Evolutionary conservation across 495 filamentous ascomycete species (phyloP).

Genomic region (Aspergillus cristatus): DNA sequence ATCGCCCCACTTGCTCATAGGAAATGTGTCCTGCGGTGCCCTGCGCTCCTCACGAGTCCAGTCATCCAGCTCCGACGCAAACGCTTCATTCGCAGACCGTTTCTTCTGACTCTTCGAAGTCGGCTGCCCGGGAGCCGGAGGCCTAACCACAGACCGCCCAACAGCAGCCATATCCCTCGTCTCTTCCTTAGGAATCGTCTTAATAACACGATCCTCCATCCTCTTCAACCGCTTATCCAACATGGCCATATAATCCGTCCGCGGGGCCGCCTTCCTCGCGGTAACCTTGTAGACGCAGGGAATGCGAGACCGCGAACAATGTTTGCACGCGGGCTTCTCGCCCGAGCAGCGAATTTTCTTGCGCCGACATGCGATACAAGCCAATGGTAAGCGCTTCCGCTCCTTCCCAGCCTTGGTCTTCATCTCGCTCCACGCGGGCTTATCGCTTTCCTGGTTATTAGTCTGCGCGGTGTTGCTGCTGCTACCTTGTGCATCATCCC

Average conservation of each 20-base stretch:
- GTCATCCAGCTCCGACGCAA: constrained; percentile 69
- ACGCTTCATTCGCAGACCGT: constrained; percentile 79
- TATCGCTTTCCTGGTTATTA: constrained; percentile 21
- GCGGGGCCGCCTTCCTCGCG: constrained; percentile 85
- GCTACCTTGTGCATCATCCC: constrained; percentile 10
- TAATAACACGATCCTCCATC: constrained; percentile 98
- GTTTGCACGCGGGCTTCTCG: constrained; percentile 94
- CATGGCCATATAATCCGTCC: constrained; percentile 99
- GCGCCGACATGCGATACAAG: constrained; percentile 89
- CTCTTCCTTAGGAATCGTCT: constrained; percentile 84
- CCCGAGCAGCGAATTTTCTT: constrained; percentile 99
- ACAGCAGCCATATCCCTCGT: constrained; percentile 48
- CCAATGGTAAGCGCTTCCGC: constrained; percentile 82
- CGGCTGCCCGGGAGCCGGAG: constrained; percentile 51
- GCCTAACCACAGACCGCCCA: constrained; percentile 70
- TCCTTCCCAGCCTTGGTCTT: constrained; percentile 99
- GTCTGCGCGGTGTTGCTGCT: constrained; percentile 29
- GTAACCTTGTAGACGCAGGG: constrained; percentile 99
- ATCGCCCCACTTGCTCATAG: constrained; percentile 53
- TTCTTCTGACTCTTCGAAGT: constrained; percentile 62
- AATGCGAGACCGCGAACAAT: constrained; percentile 86
- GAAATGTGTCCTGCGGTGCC: constrained; percentile 40
- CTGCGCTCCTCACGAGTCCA: constrained; percentile 59
- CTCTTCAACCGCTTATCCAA: constrained; percentile 83
- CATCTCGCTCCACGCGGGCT: constrained; percentile 84